phyloP scores from a whole-genome alignment of 2,329 filamentous ascomycete genomes.

The Knoxdaviesia capensis region DNA sequence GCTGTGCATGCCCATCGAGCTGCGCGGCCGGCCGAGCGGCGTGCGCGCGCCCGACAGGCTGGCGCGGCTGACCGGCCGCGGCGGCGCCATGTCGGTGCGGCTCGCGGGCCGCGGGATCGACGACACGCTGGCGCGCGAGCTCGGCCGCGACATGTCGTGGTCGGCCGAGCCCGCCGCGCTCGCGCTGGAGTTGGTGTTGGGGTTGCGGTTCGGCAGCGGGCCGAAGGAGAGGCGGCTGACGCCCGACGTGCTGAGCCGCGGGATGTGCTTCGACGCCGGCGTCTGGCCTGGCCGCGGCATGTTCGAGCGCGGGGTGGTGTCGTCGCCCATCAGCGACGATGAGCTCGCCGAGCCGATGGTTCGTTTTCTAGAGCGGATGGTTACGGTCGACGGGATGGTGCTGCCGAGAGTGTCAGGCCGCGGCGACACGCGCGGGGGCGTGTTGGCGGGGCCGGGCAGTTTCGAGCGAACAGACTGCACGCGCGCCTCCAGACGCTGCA shows the following conservation, averaged over 20 bases:
- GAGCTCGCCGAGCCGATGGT: slow-evolving; percentile 35
- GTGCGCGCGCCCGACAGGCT: slow-evolving; percentile 41
- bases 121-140: slow-evolving; percentile 48
- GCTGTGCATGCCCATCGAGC: slow-evolving; percentile 43
- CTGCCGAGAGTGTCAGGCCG: slow-evolving; percentile 25
- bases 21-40: slow-evolving; percentile 48
- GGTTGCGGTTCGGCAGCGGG: slow-evolving; percentile 34
- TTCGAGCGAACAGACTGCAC: slow-evolving; percentile 85
- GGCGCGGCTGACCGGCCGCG: slow-evolving; percentile 44
- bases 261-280: slow-evolving; percentile 24
- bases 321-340: slow-evolving; percentile 26
- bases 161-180: slow-evolving; percentile 11
- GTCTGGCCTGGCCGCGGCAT: slow-evolving; percentile 12
- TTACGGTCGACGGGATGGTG: slow-evolving; percentile 33
- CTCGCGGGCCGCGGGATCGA: slow-evolving; percentile 30
- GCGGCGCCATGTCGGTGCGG: slow-evolving; percentile 30
- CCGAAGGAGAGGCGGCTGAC: slow-evolving; percentile 45
- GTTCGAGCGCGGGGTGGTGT: slow-evolving; percentile 22
- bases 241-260: slow-evolving; percentile 39
- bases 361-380: slow-evolving; percentile 50
- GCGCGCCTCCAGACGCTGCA: slow-evolving; percentile 87
- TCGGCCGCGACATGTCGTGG: slow-evolving; percentile 40
- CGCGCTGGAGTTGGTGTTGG: slow-evolving; percentile 18
- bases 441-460: slow-evolving; percentile 60
- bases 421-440: slow-evolving; percentile 66